A percentile compares a stretch with the other conserved stretches of the same genome.
Evolutionary conservation across 1,284 basidiomycete genomes (phyloP).

Genomic region (Sutorius eximius): DNA sequence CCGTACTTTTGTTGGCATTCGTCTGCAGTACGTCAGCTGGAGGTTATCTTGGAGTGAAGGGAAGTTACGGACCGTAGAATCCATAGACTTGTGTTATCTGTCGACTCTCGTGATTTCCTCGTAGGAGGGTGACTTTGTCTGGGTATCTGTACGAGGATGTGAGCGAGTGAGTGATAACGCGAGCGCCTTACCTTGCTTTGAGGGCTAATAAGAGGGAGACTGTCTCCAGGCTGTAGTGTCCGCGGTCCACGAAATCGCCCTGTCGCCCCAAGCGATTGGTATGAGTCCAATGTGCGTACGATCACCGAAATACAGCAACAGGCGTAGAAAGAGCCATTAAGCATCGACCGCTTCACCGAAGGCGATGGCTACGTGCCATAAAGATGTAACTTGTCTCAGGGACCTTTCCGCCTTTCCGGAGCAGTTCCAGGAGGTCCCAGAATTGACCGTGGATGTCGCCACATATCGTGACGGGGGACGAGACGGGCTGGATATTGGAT

Average conservation of each 20-base stretch:
- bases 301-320: background rate
- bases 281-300: background rate
- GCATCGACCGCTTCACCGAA: constrained; percentile 13
- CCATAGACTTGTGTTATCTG: constrained; percentile 99
- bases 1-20: constrained; percentile 98
- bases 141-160: constrained; percentile 66
- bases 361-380: constrained; percentile 75
- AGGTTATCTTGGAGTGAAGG: background rate
- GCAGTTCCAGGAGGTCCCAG: constrained; percentile 91
- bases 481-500: constrained; percentile 93
- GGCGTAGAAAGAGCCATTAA: constrained; percentile 26
- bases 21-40: constrained; percentile 48
- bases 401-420: constrained; percentile 85
- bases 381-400: constrained; percentile 96
- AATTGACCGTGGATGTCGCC: constrained; percentile 96
- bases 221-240: constrained; percentile 96
- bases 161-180: background rate
- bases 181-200: constrained; percentile 74
- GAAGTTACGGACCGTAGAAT: constrained; percentile 77
- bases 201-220: constrained; percentile 86
- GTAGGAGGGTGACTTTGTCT: constrained; percentile 85
- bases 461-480: constrained; percentile 88
- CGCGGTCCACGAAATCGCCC: constrained; percentile 98
- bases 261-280: constrained; percentile 35
- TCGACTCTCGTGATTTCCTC: constrained; percentile 94